Conservation (phyloP, 1,284 basidiomycete species). For the Leccinum fallax region DNA sequence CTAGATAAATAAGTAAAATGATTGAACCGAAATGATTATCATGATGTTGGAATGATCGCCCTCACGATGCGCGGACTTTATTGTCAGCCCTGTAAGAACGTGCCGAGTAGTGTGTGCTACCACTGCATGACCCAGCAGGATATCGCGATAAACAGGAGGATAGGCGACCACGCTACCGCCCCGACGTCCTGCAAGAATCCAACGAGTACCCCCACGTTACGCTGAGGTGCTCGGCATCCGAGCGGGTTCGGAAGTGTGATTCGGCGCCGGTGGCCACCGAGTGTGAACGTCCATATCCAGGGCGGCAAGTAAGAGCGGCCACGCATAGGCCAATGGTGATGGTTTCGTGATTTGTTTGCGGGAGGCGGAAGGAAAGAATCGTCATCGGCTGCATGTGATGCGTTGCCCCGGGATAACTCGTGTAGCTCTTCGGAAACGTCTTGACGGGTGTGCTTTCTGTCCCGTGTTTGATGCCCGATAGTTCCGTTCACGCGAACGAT, state of each 20-base stretch:
- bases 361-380: slow-evolving; percentile 22
- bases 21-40: not conserved
- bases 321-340: slow-evolving; percentile 2
- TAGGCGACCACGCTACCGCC: slow-evolving; percentile 41
- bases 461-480: slow-evolving; percentile 6
- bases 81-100: not conserved
- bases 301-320: slow-evolving; percentile 19
- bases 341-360: slow-evolving; percentile 14
- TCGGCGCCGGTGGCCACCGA: slow-evolving; percentile 32
- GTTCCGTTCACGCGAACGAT: slow-evolving; percentile 24
- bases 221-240: slow-evolving; percentile 13
- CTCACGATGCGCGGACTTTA: not conserved
- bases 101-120: slow-evolving; percentile 8
- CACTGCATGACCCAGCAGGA: slow-evolving; percentile 34
- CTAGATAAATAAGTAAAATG: not conserved
- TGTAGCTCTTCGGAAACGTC: slow-evolving; percentile 10
- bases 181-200: slow-evolving; percentile 38
- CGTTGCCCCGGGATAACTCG: slow-evolving; percentile 13
- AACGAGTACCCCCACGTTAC: slow-evolving; percentile 30
- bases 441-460: slow-evolving; percentile 9
- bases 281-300: slow-evolving; percentile 30
- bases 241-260: slow-evolving; percentile 30
- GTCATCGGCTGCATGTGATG: slow-evolving; percentile 4
- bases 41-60: not conserved
- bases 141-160: slow-evolving; percentile 24